Evolutionary conservation across 1,284 basidiomycete genomes (phyloP).

Genomic region (Cryptococcus wingfieldii): DNA sequence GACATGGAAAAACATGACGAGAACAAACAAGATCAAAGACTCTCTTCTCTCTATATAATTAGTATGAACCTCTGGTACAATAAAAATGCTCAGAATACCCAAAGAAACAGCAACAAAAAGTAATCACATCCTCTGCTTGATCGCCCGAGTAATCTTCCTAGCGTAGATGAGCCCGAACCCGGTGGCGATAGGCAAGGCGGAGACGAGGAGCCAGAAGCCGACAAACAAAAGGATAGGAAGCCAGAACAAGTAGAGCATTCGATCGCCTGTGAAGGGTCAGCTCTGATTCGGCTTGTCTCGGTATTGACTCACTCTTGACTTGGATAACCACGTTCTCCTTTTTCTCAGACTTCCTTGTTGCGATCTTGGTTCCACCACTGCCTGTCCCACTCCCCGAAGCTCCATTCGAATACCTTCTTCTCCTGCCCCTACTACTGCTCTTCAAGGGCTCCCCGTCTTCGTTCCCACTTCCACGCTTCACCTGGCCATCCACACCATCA

Average conservation of each 20-base stretch:
- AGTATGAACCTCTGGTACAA: background rate
- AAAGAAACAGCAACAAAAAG: background rate
- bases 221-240: conserved; percentile 67
- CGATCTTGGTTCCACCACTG: background rate
- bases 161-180: conserved; percentile 43
- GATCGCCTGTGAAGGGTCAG: conserved; percentile 61
- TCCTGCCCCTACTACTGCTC: conserved; percentile 2
- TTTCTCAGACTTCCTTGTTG: conserved; percentile 2
- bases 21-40: background rate
- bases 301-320: conserved; percentile 54
- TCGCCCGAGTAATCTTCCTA: conserved; percentile 37
- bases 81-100: background rate
- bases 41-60: background rate
- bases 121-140: conserved; percentile 36
- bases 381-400: background rate
- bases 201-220: conserved; percentile 45
- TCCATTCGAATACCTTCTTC: conserved; percentile 3
- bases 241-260: conserved; percentile 92
- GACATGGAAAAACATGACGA: background rate
- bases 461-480: background rate
- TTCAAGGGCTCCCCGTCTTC: conserved; percentile 2
- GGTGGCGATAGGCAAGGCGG: conserved; percentile 42
- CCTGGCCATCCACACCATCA: no score
- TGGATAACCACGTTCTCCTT: conserved; percentile 26
- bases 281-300: background rate